These are phyloP conservation scores for Garcia nutans DNA, from an alignment of 345 rosid species.

Conservation along the genomic window DNA sequence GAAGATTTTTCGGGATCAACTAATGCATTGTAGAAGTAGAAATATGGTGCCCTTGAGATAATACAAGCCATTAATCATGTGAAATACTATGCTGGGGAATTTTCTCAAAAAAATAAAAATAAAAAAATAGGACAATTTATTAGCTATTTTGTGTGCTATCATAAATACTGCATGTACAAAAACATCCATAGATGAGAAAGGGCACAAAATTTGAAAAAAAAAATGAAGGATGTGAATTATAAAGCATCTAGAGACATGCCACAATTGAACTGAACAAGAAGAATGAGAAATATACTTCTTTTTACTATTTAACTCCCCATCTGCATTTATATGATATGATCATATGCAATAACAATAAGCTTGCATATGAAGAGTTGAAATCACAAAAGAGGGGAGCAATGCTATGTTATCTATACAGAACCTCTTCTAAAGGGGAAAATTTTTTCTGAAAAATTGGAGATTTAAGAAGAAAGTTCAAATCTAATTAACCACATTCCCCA, in stretches of 20 bases:
- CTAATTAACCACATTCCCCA: slow-evolving; percentile 25
- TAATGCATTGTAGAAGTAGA: too few species aligned
- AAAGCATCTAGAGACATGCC: not conserved
- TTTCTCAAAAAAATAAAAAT: too few species aligned
- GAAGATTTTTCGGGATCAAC: too few species aligned
- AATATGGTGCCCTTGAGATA: too few species aligned
- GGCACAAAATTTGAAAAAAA: not conserved
- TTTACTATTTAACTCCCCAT: not conserved
- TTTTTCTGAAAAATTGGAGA: not conserved
- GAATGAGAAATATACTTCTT: not conserved
- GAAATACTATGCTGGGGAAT: too few species aligned
- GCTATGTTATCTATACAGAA: slow-evolving; percentile 25
- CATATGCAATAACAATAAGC: slow-evolving; percentile 10
- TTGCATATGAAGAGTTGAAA: not conserved
- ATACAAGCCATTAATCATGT: too few species aligned
- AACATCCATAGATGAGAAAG: not conserved
- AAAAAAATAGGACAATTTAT: too few species aligned
- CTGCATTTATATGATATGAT: not conserved
- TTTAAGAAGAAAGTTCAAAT: not conserved
- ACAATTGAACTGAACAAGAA: not conserved
- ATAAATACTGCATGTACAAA: not conserved
- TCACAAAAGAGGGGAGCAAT: slow-evolving; percentile 7
- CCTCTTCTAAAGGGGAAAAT: slow-evolving; percentile 20
- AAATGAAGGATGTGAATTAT: not conserved
- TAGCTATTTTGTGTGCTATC: too few species aligned